Evolutionary conservation across 73 alveolate species (phyloP).

Genomic region (Loxodes magnus): DNA sequence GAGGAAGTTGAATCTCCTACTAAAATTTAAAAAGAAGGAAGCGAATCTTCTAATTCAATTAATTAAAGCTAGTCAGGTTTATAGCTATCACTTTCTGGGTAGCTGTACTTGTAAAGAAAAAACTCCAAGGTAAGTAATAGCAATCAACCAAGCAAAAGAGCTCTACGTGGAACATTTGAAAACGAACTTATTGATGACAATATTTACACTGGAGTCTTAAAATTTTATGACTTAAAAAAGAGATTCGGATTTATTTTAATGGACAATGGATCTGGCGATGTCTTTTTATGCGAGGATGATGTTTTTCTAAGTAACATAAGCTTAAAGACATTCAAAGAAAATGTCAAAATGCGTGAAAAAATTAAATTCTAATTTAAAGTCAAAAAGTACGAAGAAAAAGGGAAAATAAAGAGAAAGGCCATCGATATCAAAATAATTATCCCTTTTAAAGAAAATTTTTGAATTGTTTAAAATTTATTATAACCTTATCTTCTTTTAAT

Average conservation of each 20-base stretch:
- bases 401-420: constrained; percentile 1
- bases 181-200: not conserved
- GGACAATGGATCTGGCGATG: constrained; percentile 5
- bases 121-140: too few species aligned
- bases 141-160: too few species aligned
- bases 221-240: constrained; percentile 10
- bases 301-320: not conserved
- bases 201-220: not conserved
- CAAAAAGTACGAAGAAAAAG: constrained; percentile 1
- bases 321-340: constrained; percentile 8
- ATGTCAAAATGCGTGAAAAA: not conserved
- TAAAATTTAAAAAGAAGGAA: too few species aligned
- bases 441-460: too few species aligned
- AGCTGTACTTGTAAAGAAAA: too few species aligned
- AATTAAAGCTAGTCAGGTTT: too few species aligned
- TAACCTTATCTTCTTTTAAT: too few species aligned
- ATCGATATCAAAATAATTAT: too few species aligned
- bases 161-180: constrained; percentile 4
- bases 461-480: too few species aligned
- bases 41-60: too few species aligned
- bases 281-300: constrained; percentile 15
- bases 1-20: too few species aligned
- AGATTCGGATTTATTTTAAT: constrained; percentile 12
- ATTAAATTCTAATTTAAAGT: not conserved
- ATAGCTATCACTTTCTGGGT: too few species aligned